A percentile compares a stretch with the other conserved stretches of the same genome.
Evolutionary conservation across 192 early-diverging fungal species (phyloP).

Genomic region (Entomortierella beljakovae): DNA sequence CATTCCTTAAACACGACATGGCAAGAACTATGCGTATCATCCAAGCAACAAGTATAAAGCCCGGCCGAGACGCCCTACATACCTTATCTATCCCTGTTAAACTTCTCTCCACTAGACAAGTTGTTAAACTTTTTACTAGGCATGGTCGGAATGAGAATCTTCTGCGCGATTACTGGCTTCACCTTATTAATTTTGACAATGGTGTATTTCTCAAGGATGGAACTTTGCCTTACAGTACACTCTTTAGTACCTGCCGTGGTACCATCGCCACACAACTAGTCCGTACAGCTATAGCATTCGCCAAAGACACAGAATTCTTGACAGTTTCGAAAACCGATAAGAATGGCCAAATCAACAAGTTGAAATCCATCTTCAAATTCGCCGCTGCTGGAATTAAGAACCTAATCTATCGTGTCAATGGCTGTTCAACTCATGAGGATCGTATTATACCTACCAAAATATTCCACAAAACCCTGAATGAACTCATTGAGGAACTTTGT

Average conservation of each 20-base stretch:
- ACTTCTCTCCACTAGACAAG: not conserved
- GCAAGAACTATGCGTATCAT: conserved; percentile 31
- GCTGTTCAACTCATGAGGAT: conserved; percentile 16
- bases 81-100: conserved; percentile 8
- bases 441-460: not conserved
- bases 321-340: not conserved
- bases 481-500: conserved; percentile 2
- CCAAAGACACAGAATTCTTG: conserved; percentile 8
- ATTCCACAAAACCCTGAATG: conserved; percentile 13
- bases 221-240: not conserved
- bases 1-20: conserved; percentile 24
- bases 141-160: not conserved
- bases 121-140: conserved; percentile 16
- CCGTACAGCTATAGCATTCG: conserved; percentile 9
- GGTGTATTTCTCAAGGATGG: conserved; percentile 29
- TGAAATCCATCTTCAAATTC: conserved; percentile 20
- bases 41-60: conserved; percentile 12
- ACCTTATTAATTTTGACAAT: conserved; percentile 12
- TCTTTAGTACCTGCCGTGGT: conserved; percentile 24
- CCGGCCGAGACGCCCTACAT: not conserved
- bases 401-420: conserved; percentile 12
- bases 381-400: conserved; percentile 21
- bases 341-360: not conserved
- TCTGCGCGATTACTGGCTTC: conserved; percentile 17
- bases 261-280: conserved; percentile 18